Evolutionary conservation across 345 rosid species (phyloP).

Genomic region (Aethionema arabicum): DNA sequence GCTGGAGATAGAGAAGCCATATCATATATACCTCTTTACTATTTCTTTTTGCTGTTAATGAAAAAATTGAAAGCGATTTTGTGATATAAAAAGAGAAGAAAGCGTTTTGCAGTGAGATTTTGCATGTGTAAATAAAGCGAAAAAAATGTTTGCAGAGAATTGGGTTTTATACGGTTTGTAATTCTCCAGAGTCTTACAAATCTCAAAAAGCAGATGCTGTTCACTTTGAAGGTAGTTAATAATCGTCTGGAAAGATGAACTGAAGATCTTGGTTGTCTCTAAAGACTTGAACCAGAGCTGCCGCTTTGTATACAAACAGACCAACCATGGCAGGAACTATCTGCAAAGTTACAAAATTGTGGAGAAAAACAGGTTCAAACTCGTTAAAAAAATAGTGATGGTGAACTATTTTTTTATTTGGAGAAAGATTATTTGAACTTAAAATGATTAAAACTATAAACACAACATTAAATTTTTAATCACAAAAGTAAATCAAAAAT

Average conservation of each 20-base stretch:
- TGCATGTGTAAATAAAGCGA: constrained; percentile 14
- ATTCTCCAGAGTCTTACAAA: no score
- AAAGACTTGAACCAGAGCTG: constrained; percentile 88
- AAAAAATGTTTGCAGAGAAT: not conserved
- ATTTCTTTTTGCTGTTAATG: no score
- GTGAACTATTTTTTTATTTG: no score
- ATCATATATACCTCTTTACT: not conserved
- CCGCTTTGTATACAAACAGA: constrained; percentile 91
- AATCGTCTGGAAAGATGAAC: constrained; percentile 64
- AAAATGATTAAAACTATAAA: no score
- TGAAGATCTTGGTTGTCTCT: constrained; percentile 87
- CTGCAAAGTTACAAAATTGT: constrained; percentile 37
- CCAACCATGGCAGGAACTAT: constrained; percentile 90
- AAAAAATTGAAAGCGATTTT: not conserved
- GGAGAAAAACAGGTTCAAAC: constrained; percentile 3
- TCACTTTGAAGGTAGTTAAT: constrained; percentile 1
- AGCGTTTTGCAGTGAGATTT: not conserved
- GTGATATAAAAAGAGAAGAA: constrained; percentile 2
- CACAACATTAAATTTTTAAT: no score
- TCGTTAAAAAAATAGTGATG: constrained; percentile 6
- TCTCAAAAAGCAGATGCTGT: no score
- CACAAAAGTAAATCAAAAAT: no score
- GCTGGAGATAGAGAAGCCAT: constrained; percentile 19
- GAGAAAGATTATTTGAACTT: no score
- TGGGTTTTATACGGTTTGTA: no score